Evolutionary conservation across 345 rosid genomes (phyloP).

Genomic region (Populus alba): DNA sequence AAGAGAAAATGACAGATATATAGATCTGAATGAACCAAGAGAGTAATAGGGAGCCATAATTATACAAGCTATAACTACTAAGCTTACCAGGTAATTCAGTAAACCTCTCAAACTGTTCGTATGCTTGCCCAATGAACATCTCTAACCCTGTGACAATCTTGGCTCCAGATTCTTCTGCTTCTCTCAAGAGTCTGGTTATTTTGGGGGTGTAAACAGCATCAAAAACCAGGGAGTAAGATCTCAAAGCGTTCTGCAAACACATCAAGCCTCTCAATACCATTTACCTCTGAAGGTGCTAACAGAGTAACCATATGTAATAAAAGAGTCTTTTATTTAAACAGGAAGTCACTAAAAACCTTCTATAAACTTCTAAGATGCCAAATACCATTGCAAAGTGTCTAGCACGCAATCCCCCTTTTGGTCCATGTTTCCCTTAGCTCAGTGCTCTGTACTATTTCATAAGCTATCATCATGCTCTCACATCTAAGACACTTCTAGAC

Average conservation of each 20-base stretch:
- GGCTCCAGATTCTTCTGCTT: slow-evolving; percentile 83
- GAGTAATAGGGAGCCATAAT: neutral
- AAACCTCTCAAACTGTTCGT: slow-evolving; percentile 74
- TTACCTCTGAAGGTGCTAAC: neutral
- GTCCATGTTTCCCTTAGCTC: neutral
- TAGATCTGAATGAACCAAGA: neutral
- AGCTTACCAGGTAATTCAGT: slow-evolving; percentile 72
- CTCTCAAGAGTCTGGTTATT: slow-evolving; percentile 74
- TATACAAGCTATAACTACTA: neutral
- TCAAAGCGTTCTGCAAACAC: slow-evolving; percentile 60
- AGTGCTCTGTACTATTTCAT: no score
- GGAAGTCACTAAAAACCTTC: neutral
- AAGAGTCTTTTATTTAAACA: neutral
- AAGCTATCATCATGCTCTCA: no score
- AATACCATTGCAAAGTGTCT: neutral
- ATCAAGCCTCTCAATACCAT: neutral
- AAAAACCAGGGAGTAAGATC: slow-evolving; percentile 64
- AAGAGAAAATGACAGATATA: neutral
- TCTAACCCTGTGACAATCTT: slow-evolving; percentile 65
- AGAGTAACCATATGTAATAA: neutral
- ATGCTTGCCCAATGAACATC: slow-evolving; percentile 95
- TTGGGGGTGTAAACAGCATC: slow-evolving; percentile 88
- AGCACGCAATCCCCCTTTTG: neutral
- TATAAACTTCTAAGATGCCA: neutral
- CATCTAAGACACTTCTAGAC: neutral